These are phyloP conservation scores for Cryptococcus jaspeensis DNA, from an alignment of 1,284 basidiomycete species.

Conservation along the genomic window DNA sequence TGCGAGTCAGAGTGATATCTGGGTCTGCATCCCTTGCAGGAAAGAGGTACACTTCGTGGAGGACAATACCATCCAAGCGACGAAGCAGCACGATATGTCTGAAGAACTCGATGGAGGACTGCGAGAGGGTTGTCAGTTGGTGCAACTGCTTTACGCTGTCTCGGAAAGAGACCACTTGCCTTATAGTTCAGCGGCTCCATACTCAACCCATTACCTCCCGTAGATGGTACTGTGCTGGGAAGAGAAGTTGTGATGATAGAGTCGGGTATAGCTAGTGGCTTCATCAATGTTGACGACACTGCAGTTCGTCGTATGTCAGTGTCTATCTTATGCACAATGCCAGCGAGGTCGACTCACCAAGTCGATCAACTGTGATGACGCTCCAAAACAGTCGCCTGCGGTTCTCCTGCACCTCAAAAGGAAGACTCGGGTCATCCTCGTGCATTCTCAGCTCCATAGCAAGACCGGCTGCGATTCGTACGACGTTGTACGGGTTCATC, in stretches of 20 bases:
- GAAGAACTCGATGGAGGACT: too few relatives aligned
- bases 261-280: conserved; percentile 7
- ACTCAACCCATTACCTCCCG: too few relatives aligned
- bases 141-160: neutral
- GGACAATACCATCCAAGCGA: conserved; percentile 4
- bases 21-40: neutral
- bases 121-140: too few relatives aligned
- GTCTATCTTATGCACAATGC: too few relatives aligned
- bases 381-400: conserved; percentile 13
- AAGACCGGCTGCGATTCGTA: neutral
- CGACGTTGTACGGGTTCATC: conserved; percentile 9
- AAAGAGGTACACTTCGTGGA: conserved; percentile 6
- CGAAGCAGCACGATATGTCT: neutral
- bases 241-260: neutral
- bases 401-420: conserved; percentile 4
- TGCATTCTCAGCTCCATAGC: conserved; percentile 9
- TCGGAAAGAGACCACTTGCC: neutral
- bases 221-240: neutral
- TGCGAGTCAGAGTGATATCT: neutral
- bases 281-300: conserved; percentile 2
- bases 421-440: conserved; percentile 5
- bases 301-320: too few relatives aligned
- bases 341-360: too few relatives aligned
- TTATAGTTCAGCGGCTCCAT: neutral
- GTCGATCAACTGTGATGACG: conserved; percentile 8